A percentile compares a stretch with the other conserved stretches of the same genome.
These are phyloP conservation scores for Lachnellula hyalina DNA, from an alignment of 2,329 filamentous ascomycete genomes.

Conservation along the genomic window DNA sequence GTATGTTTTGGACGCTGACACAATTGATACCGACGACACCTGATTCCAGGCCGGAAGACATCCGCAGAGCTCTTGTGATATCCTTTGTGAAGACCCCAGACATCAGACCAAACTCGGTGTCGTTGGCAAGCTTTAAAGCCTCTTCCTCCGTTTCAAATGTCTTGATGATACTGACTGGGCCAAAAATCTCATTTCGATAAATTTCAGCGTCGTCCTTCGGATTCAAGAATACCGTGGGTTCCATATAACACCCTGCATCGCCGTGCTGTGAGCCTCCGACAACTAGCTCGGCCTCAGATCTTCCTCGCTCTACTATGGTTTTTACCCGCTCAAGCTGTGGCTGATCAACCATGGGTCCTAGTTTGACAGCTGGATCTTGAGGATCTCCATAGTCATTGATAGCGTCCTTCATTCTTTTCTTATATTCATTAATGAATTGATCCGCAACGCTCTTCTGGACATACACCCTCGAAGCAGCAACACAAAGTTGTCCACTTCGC, in stretches of 20 bases:
- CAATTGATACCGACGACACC: conserved; percentile 34
- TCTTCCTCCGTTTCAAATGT: conserved; percentile 65
- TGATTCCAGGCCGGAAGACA: conserved; percentile 55
- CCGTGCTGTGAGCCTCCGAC: conserved; percentile 41
- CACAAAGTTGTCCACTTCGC: conserved; percentile 58
- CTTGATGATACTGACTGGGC: conserved; percentile 61
- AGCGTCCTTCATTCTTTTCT: conserved; percentile 43
- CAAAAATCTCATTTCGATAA: conserved; percentile 63
- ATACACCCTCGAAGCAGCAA: conserved; percentile 54
- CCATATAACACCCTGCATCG: conserved; percentile 58
- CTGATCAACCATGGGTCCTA: conserved; percentile 66
- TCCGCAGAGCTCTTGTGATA: conserved; percentile 59
- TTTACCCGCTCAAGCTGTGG: conserved; percentile 63
- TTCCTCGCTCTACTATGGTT: conserved; percentile 55
- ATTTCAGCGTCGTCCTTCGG: conserved; percentile 43
- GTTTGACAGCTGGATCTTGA: conserved; percentile 60
- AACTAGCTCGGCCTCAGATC: conserved; percentile 60
- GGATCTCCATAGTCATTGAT: conserved; percentile 63
- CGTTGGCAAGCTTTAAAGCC: conserved; percentile 55
- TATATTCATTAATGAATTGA: conserved; percentile 58
- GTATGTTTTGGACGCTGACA: conserved; percentile 41
- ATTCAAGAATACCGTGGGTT: conserved; percentile 46
- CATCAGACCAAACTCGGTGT: conserved; percentile 59
- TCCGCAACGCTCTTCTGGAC: conserved; percentile 55
- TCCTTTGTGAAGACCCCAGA: conserved; percentile 53